These are phyloP conservation scores for Vigna reflexopilosa DNA, from an alignment of 306 rosid genomes.

Conservation along the genomic window DNA sequence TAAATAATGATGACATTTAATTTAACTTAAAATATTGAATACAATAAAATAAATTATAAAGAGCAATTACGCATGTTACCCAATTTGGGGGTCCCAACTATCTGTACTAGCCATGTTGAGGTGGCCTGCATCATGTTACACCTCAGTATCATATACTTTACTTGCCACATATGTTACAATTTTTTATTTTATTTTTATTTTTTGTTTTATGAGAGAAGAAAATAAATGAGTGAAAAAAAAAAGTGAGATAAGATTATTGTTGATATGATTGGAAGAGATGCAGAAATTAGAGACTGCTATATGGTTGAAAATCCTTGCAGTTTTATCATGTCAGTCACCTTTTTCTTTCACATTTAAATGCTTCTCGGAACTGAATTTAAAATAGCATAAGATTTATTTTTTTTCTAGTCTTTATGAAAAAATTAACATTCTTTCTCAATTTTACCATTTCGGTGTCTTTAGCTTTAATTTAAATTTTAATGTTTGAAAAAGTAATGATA, in stretches of 20 bases:
- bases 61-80: slow-evolving; percentile 21
- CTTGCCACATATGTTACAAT: not conserved
- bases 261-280: not conserved
- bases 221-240: not conserved
- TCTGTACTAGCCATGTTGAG: slow-evolving; percentile 22
- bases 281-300: not conserved
- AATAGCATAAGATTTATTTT: too few relatives aligned
- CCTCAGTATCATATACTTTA: not conserved
- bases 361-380: not conserved
- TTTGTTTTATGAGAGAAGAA: not conserved
- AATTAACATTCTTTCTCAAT: too few relatives aligned
- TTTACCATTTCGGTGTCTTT: not conserved
- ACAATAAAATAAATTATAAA: not conserved
- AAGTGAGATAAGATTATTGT: not conserved
- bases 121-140: slow-evolving; percentile 23
- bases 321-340: not conserved
- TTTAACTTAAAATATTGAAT: not conserved
- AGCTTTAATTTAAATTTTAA: too few relatives aligned
- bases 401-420: too few relatives aligned
- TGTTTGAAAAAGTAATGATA: too few relatives aligned
- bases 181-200: not conserved
- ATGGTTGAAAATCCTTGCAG: not conserved
- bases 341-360: not conserved
- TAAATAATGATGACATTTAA: not conserved
- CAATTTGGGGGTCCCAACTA: slow-evolving; percentile 41